Base-by-base conservation (phyloP, 2,329 filamentous ascomycete genomes). In the Chrysosporium keratinophilum region DNA sequence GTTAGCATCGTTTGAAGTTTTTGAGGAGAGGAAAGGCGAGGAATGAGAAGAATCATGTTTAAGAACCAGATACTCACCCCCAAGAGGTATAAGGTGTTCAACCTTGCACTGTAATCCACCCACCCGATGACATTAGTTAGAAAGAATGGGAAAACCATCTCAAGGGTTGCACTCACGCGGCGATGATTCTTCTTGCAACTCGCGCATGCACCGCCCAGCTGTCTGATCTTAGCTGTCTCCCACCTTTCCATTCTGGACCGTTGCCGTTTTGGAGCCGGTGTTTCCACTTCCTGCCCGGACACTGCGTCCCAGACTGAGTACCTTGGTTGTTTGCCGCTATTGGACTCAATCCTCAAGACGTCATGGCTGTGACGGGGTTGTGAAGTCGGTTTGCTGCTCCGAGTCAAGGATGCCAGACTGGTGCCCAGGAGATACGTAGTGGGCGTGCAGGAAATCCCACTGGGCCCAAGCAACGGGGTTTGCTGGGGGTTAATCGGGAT, bases 121-220 rank as follows among this genome's bases (percentile, higher is more conserved):
- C 33, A n/a, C 10, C 14, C 31, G 15, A 44, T 40, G 12, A 20
- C 10, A 43, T 42, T 39, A 49, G 45, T 33, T 5, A 23, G 7
- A 23, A 14, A n/a, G 20, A 19, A 44, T 17, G 10, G 12, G n/a
- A 41, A n/a, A 52, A 34, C 11, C 14, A 6, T 7, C 20, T 33
- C 28, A 23, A 35, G 23, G 5, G 1, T 23, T 5, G 9, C 34
- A 43, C 45, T 54, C 37, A 54, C 52, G 17, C 28, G 34, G 35
- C 45, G 45, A 43, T 54, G 52, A 12, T 54, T 54, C 44, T 31
- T 42, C 17, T 41, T 54, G 34, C 52, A 54, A 14, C 49, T 37
- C 2, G 35, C 14, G 15, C 52, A 54, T 7, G 52, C 43, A 35
- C 52, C 52, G 23, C 52, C 52, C 6, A 48, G 35, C 1, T 34